Conservation (phyloP, 495 filamentous ascomycete species). For the Xylaria sp. region DNA sequence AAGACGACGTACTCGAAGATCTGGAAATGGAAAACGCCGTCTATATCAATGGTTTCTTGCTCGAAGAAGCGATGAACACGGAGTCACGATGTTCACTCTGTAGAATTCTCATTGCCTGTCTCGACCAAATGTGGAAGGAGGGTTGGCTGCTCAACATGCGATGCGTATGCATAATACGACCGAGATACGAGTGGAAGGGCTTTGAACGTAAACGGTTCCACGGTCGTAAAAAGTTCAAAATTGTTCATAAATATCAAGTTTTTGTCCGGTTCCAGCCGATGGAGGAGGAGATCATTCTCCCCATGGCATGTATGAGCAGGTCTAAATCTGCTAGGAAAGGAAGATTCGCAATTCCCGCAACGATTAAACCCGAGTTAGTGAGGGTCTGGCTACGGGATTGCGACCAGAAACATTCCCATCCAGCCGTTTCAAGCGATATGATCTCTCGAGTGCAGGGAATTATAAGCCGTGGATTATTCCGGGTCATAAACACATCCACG, state of each 20-base stretch:
- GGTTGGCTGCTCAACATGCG: slow-evolving; percentile 13
- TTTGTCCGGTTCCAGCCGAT: slow-evolving; percentile 6
- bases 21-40: slow-evolving; percentile 15
- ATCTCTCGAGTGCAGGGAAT: slow-evolving; percentile 12
- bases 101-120: background rate
- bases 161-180: slow-evolving; percentile 11
- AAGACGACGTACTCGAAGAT: background rate
- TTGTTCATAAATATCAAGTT: slow-evolving; percentile 15
- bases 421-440: background rate
- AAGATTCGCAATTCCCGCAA: background rate
- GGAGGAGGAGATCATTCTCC: background rate
- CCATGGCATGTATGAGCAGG: background rate
- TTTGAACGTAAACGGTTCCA: background rate
- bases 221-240: background rate
- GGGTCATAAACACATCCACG: slow-evolving; percentile 18
- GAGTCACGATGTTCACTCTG: slow-evolving; percentile 10
- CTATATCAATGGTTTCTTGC: background rate
- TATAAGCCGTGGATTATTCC: background rate
- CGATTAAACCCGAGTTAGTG: background rate
- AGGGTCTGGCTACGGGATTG: background rate
- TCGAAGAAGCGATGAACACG: slow-evolving; percentile 1
- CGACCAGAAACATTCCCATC: slow-evolving; percentile 7
- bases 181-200: slow-evolving; percentile 14
- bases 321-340: background rate
- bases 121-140: background rate